A percentile compares a stretch with the other conserved stretches of the same genome.
Evolutionary conservation across 129 eudicot species (phyloP).

Genomic region (Silybum marianum): DNA sequence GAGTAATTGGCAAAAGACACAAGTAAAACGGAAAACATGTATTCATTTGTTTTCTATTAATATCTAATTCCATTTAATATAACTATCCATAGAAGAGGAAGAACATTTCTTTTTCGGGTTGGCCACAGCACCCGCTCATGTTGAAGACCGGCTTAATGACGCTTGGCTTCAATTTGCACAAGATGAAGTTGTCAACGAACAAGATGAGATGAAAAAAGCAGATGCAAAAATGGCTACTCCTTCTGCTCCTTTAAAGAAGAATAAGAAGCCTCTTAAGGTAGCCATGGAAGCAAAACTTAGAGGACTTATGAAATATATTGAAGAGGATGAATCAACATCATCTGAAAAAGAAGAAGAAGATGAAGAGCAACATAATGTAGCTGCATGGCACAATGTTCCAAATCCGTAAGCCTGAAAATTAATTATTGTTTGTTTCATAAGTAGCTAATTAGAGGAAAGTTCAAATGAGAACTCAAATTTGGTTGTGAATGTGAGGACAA

Average conservation of each 20-base stretch:
- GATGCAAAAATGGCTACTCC: constrained; percentile 56
- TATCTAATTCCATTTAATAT: constrained; percentile 5
- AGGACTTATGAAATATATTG: constrained; percentile 68
- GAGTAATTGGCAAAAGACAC: no score
- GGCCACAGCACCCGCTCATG: constrained; percentile 99
- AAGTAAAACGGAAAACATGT: background rate
- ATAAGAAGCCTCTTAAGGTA: constrained; percentile 57
- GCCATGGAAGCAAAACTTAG: constrained; percentile 97
- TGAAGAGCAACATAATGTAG: constrained; percentile 61
- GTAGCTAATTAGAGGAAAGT: background rate
- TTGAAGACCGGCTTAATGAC: constrained; percentile 92
- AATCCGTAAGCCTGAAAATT: constrained; percentile 73
- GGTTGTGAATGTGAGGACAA: no score
- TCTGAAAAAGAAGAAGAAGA: constrained; percentile 38
- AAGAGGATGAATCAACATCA: constrained; percentile 55
- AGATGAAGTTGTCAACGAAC: constrained; percentile 49
- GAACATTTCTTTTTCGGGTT: constrained; percentile 89
- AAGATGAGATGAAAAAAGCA: constrained; percentile 47
- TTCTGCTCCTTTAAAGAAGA: constrained; percentile 45
- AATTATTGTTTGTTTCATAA: background rate
- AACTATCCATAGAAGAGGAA: constrained; percentile 51
- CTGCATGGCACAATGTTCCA: constrained; percentile 99
- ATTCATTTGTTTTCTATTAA: background rate
- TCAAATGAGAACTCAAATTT: no score
- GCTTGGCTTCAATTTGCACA: constrained; percentile 99